Evolutionary conservation across 2,329 filamentous ascomycete species (phyloP), one percentile per base, ranked within the genome.

Genomic region (Rutstroemia sydowiana): DNA sequence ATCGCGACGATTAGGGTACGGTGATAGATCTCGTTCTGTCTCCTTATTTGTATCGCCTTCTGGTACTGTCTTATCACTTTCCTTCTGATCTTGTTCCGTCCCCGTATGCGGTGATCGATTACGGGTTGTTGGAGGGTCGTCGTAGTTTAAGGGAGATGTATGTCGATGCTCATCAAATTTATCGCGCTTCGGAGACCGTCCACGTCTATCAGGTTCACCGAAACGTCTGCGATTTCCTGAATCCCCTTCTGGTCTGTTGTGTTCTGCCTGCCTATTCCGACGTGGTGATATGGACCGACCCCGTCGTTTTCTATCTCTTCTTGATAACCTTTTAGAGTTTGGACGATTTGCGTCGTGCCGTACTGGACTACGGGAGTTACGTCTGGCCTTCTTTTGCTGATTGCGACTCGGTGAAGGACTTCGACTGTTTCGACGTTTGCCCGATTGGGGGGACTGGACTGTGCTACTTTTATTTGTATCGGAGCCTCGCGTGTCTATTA

Each of bases 351-450:
- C 54, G 30, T 64, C 60, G 21, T 53, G 45, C 39, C 62, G 58
- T 34, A 57, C 53, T 42, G 64, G 65, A 51, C 66, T 68, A 30
- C 59, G 63, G 45, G 64, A 48, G 20, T 50, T 60, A 53, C 63
- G 56, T 42, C 60, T 63, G 18, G 62, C 63, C 48, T 64, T 65
- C 52, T 66, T 67, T 45, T 62, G 63, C 54, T 66, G 64, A 44
- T 59, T 63, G 45, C 65, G 63, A 46, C 54, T 43, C 31, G 60
- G 61, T 18, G 66, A 67, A 37, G 63, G 61, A 41, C 65, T 67
- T 48, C 65, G 61, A 55, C 56, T 65, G 57, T 64, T 66, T 36
- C 65, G 61, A 45, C 66, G 63, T 58, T 66, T 67, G 32, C 48
- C 56, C 50, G 61, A 61, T 51, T 64, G 63, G 54, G 63, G 63